A percentile compares a stretch with the other conserved stretches of the same genome.
These are phyloP conservation scores for Fusarium humuli DNA, from an alignment of 2,329 filamentous ascomycete genomes.

Conservation along the genomic window DNA sequence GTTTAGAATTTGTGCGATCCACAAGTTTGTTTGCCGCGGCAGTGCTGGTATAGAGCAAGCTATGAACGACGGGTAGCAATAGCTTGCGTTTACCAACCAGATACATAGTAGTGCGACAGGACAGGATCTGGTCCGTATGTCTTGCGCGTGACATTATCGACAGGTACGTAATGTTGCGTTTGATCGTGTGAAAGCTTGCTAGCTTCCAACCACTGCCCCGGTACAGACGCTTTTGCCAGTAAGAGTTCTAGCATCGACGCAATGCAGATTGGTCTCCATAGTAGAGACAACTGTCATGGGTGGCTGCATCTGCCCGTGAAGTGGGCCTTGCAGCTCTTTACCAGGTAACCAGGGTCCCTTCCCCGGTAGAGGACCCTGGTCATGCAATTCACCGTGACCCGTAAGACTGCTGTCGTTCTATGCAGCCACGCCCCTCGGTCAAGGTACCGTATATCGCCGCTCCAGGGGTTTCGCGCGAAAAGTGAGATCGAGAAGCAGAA, in stretches of 20 bases:
- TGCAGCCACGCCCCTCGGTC: conserved; percentile 40
- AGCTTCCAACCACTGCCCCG: conserved; percentile 43
- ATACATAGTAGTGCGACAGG: conserved; percentile 25
- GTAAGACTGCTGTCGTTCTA: conserved; percentile 38
- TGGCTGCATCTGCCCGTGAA: conserved; percentile 43
- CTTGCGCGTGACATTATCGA: conserved; percentile 39
- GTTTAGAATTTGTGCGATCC: neutral
- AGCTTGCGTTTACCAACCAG: conserved; percentile 13
- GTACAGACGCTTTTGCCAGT: conserved; percentile 44
- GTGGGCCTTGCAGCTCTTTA: conserved; percentile 44
- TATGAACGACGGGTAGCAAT: conserved; percentile 3
- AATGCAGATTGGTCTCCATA: conserved; percentile 40
- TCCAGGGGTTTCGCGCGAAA: conserved; percentile 27
- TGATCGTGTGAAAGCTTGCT: conserved; percentile 40
- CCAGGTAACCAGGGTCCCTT: conserved; percentile 39
- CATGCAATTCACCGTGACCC: conserved; percentile 40
- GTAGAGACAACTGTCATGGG: conserved; percentile 41
- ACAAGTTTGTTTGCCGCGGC: conserved; percentile 33
- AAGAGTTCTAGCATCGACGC: conserved; percentile 37
- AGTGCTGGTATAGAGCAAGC: conserved; percentile 32
- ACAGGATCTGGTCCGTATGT: conserved; percentile 36
- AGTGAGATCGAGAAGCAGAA: conserved; percentile 3
- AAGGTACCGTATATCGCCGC: conserved; percentile 43
- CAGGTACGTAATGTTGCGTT: conserved; percentile 41
- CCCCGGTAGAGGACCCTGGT: conserved; percentile 40